Base-by-base conservation (phyloP, 306 rosid species). In the Prosopis cineraria region DNA sequence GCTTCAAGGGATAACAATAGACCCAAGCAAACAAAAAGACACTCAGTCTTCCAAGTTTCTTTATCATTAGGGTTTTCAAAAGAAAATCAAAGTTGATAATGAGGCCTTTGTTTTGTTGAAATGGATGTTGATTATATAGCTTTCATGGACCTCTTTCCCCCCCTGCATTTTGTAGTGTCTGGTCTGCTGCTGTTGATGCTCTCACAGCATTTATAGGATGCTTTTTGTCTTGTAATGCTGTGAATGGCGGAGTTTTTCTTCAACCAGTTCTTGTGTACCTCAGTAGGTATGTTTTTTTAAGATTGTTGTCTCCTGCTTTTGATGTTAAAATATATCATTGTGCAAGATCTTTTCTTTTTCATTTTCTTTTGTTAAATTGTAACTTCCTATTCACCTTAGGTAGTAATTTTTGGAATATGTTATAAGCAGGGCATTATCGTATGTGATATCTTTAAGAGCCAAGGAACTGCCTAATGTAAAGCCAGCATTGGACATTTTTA, bases 151-250 rank as follows among this genome's bases (percentile, higher is more conserved):
- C 14, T 30, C 69, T 33, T 5, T 76, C 64, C 34, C 30, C 62
- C 41, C 50, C 66, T 50, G 70, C 77, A 74, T 78, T 83, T 86
- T 84, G 88, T 84, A 95, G 98, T 31, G 93, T 95, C 82, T 95
- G 96, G 98, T 89, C 99, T 83, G 90, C 96, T 19, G 99, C 99
- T 62, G 83, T 93, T 79, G 93, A 91, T 85, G 98, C 98, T 14
- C 98, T 95, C 55, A 85, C 96, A 7, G 88, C 99, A 41, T 95
- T 95, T 81, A 69, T 91, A 83, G 88, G 85, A 72, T 93, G 98
- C 89, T 95, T 91, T 74, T 81, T 91, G 84, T 81, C 90, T 80
- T 81, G 87, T 58, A 78, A 85, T 82, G 87, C 81, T 39, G 75
- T 29, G n/a, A 88, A 78, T 33, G 84, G 74, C 48, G 89, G 96